phyloP scores from a whole-genome alignment of 768 basidiomycete genomes.

The Collybiopsis confluens region DNA sequence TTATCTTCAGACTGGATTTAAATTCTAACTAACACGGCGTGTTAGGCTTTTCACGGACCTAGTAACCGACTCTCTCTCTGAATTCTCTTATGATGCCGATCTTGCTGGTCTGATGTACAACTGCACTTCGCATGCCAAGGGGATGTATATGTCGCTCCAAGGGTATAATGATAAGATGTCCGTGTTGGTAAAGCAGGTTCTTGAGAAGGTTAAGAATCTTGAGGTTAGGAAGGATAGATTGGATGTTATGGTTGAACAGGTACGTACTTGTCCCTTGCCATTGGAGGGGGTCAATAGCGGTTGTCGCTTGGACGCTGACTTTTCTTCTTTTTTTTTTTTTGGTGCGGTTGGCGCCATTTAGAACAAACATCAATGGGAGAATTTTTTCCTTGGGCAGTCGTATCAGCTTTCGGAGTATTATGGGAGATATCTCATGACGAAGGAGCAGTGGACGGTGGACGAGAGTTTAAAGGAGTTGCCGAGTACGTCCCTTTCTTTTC shows the following conservation, averaged over 20 bases:
- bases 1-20: too few relatives aligned
- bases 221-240: constrained; percentile 69
- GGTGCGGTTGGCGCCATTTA: constrained; percentile 21
- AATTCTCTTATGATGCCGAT: constrained; percentile 90
- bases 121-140: constrained; percentile 57
- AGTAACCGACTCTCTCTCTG: constrained; percentile 83
- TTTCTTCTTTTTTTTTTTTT: constrained; percentile 60
- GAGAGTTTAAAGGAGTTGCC: constrained; percentile 76
- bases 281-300: constrained; percentile 77
- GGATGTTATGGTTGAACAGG: constrained; percentile 81
- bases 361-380: constrained; percentile 77
- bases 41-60: constrained; percentile 78
- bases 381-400: constrained; percentile 83
- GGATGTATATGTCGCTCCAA: constrained; percentile 60
- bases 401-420: constrained; percentile 79
- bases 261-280: constrained; percentile 70
- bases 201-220: constrained; percentile 63
- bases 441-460: constrained; percentile 71
- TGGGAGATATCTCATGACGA: constrained; percentile 62
- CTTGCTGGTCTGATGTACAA: constrained; percentile 83
- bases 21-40: too few relatives aligned
- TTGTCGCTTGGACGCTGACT: constrained; percentile 82
- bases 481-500: constrained; percentile 39
- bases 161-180: constrained; percentile 94
- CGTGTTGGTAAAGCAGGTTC: constrained; percentile 65